A percentile compares a stretch with the other conserved stretches of the same genome.
Conservation (phyloP, 2,329 filamentous ascomycete genomes). For the Xylaria sp. region DNA sequence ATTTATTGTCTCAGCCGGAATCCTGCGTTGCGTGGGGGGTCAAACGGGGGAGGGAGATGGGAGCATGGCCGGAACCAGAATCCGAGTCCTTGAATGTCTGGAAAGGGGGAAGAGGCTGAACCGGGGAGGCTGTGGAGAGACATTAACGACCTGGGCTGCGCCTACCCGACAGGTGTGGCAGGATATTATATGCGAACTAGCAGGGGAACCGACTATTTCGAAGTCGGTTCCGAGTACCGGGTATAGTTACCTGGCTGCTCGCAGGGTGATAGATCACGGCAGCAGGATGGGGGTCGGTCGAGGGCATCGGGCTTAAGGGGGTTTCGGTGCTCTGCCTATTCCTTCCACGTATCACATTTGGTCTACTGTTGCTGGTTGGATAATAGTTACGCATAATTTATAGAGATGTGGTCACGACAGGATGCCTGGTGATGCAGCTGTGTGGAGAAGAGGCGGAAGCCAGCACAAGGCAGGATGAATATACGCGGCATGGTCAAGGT, state of each 20-base stretch:
- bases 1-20: slow-evolving; percentile 16
- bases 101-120: slow-evolving; percentile 15
- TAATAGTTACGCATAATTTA: neutral
- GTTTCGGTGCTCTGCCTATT: slow-evolving; percentile 3
- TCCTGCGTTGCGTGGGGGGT: slow-evolving; percentile 21
- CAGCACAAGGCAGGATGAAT: neutral
- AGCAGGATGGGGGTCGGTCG: neutral
- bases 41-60: neutral
- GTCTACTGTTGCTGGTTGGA: neutral
- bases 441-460: slow-evolving; percentile 10
- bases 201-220: slow-evolving; percentile 13
- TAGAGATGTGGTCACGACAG: neutral
- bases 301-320: neutral
- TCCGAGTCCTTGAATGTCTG: slow-evolving; percentile 5
- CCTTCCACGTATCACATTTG: slow-evolving; percentile 4
- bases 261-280: slow-evolving; percentile 6
- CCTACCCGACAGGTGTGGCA: slow-evolving; percentile 25
- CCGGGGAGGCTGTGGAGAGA: neutral
- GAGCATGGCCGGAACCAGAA: slow-evolving; percentile 7
- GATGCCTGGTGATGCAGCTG: slow-evolving; percentile 17
- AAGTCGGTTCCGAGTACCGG: slow-evolving; percentile 35
- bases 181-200: neutral
- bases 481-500: slow-evolving; percentile 28
- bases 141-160: slow-evolving; percentile 1
- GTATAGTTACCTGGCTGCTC: slow-evolving; percentile 23